Percentiles rank a stretch among this genome's conserved stretches.
These are phyloP conservation scores for Venturia nashicola DNA, from an alignment of 2,329 filamentous ascomycete species.

Conservation along the genomic window DNA sequence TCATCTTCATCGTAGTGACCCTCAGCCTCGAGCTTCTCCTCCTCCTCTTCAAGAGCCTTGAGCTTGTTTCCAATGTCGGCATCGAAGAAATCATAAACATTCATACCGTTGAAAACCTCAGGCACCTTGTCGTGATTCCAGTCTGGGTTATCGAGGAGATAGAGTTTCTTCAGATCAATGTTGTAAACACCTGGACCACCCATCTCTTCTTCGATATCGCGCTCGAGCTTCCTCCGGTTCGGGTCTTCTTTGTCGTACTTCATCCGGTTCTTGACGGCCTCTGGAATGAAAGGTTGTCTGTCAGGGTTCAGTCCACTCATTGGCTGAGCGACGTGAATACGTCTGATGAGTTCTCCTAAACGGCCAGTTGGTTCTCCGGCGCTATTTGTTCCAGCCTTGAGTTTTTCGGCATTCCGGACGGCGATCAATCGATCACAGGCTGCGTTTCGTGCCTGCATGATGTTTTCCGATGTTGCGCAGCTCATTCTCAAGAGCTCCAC, in stretches of 20 bases:
- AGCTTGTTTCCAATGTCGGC: conserved; percentile 94
- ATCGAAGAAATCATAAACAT: conserved; percentile 94
- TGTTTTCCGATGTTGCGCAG: conserved; percentile 87
- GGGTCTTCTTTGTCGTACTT: conserved; percentile 89
- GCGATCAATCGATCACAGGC: conserved; percentile 89
- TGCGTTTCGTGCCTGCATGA: conserved; percentile 89
- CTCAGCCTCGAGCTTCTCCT: conserved; percentile 81
- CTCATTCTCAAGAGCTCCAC: conserved; percentile 89
- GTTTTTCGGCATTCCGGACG: conserved; percentile 86
- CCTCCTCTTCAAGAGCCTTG: conserved; percentile 83
- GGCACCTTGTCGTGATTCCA: conserved; percentile 97
- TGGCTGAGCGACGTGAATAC: conserved; percentile 95
- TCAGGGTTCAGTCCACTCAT: conserved; percentile 56
- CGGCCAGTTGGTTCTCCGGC: conserved; percentile 61
- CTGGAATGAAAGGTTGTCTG: conserved; percentile 78
- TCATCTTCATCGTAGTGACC: conserved; percentile 78
- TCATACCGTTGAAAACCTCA: conserved; percentile 89
- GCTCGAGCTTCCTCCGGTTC: conserved; percentile 66
- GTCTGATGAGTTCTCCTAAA: conserved; percentile 77
- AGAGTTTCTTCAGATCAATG: conserved; percentile 79
- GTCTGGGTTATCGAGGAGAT: conserved; percentile 72
- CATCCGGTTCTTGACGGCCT: conserved; percentile 64
- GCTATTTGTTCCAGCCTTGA: conserved; percentile 76
- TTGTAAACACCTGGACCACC: conserved; percentile 95
- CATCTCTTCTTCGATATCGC: conserved; percentile 81